Base-by-base conservation (phyloP, 345 rosid species). In the Citrus maxima region DNA sequence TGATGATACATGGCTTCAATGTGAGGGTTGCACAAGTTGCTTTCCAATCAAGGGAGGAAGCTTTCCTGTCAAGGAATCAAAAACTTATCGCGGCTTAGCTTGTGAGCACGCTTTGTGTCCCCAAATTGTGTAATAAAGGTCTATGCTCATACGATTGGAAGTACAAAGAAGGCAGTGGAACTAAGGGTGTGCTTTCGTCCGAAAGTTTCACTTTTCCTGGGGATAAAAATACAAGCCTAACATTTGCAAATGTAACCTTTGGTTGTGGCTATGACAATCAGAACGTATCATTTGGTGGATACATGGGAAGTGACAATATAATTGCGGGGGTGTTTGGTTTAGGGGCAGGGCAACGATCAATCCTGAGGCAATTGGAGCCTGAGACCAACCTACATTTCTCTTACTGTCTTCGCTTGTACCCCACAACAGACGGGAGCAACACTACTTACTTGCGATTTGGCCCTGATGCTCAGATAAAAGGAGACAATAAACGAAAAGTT, bases 291-390 rank as follows among this genome's bases (percentile, higher is more conserved):
- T 72, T 54, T 18, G 32, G 27, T 5, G 28, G 49, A 19, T 56
- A 40, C 14, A 6, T 7, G 1, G 70, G 75, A 28, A 5, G 12
- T 6, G 22, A 78, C 59, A 70, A 70, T 32, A 2, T 16, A 1
- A 46, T 72, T 10, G 14, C 55, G 12, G 77, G 72, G 5, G 38
- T 79, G 7, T 72, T 78, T 35, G 81, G 77, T 7, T 38, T 79
- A 54, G 77, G 49, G 14, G 21, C 24, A n/a, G 77, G 77, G 46
- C 19, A 1, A n/a, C 19, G 49, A n/a, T 60, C 77, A 8, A 60
- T 79, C 56, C 21, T 79, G 65, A 56, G 8, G 5, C n/a, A 71
- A 28, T 28, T 18, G 4, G 27, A 42, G 54, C 2, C 46, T 16
- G 10, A 7, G 18, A 72, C 76, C 28, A 32, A 62, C 22, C 13